Conservation (phyloP, 352 stramenopile species). For the Globisporangium cederbergense region DNA sequence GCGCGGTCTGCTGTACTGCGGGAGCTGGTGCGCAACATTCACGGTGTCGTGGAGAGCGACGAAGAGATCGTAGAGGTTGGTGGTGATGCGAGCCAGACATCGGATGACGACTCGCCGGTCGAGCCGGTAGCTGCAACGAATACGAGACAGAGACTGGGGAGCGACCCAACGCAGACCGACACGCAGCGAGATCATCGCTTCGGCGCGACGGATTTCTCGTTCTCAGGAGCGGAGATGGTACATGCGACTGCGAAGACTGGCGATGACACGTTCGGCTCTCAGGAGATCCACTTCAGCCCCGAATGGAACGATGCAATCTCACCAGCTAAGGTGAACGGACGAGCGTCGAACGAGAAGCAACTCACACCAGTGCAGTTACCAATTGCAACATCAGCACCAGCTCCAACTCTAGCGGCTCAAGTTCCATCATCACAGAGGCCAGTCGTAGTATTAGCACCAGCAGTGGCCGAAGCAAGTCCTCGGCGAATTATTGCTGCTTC, state of each 20-base stretch:
- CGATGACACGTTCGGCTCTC: conserved; percentile 13
- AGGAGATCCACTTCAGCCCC: conserved; percentile 16
- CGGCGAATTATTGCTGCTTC: not conserved
- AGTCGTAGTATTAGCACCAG: no score
- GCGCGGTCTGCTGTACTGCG: conserved; percentile 42
- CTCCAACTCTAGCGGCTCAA: not conserved
- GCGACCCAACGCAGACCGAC: conserved; percentile 6
- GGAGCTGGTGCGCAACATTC: conserved; percentile 45
- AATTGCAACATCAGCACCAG: not conserved
- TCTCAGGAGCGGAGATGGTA: conserved; percentile 10
- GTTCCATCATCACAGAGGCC: not conserved
- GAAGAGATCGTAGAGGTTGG: conserved; percentile 11
- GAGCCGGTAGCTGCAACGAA: not conserved
- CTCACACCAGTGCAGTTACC: not conserved
- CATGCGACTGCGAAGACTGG: not conserved
- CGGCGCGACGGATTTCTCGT: conserved; percentile 9
- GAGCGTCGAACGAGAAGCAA: not conserved
- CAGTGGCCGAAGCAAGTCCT: not conserved
- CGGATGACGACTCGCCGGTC: not conserved
- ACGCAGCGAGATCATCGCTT: conserved; percentile 1
- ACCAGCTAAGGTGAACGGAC: not conserved
- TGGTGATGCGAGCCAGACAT: not conserved
- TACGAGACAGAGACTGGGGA: not conserved
- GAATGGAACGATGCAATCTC: conserved; percentile 11
- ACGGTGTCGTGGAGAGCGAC: conserved; percentile 34